Base-by-base conservation (phyloP, 1,284 basidiomycete species). In the Puccinia novopanici region DNA sequence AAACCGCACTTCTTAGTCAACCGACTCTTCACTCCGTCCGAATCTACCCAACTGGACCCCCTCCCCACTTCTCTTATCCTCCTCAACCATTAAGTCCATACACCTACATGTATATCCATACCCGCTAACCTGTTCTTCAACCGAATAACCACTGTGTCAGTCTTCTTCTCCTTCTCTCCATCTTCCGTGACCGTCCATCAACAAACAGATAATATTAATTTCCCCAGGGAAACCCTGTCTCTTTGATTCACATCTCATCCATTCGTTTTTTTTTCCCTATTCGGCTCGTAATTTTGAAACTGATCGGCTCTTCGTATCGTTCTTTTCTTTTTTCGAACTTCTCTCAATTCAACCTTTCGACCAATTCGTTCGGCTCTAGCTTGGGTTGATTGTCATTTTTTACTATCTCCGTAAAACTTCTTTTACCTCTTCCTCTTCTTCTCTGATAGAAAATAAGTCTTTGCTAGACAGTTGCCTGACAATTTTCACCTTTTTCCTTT, bases 251-350 rank as follows among this genome's bases (percentile, higher is more conserved):
- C 55, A 3, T 17, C n/a, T 30, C 55, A 59, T 59, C 8, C 55
- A 59, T 61, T 61, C 59, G 30, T 61, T 61, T 19, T 19, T 48
- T 19, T 48, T 19, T 12, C 1, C 59, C 37, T 61, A 9, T 59
- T n/a, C 34, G 3, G 12, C 59, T 37, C 59, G 59, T 37, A 34
- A 61, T 61, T 19, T 61, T 61, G 59, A 61, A 61, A 61, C 59
- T 61, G 59, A 61, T 61, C 37, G 27, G 1, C 34, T 61, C 17
- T 37, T 61, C 30, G 59, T 34, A 27, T 37, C 17, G 30, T 61
- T 37, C 3, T 61, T 61, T 37, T 48, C 10, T 6, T 48, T 48
- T 48, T 12, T 48, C 45, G 3, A 48, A 48, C 45, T 9, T 48
- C 12, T 48, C 45, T 48, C 45, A 34, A 19, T 37, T 37, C 24